phyloP scores from a whole-genome alignment of 2,329 filamentous ascomycete genomes.

The Alternaria tenuissima region DNA sequence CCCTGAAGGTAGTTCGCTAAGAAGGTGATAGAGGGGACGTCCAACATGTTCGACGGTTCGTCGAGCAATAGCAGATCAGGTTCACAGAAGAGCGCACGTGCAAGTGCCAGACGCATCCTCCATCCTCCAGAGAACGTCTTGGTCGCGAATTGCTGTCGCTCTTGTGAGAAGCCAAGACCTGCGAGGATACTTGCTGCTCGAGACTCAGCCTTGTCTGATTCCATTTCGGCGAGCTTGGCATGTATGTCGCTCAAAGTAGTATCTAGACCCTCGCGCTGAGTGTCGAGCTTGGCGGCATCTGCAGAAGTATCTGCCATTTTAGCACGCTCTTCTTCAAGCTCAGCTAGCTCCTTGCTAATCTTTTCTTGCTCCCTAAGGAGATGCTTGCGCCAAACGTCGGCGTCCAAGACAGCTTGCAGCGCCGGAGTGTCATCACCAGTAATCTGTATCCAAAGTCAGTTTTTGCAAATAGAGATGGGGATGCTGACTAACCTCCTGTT shows the following conservation, averaged over 20 bases:
- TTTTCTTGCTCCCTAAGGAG: constrained; percentile 88
- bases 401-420: constrained; percentile 92
- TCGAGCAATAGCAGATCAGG: constrained; percentile 94
- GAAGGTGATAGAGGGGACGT: constrained; percentile 99
- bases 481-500: constrained; percentile 79
- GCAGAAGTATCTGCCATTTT: constrained; percentile 89
- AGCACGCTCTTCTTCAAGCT: constrained; percentile 78
- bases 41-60: constrained; percentile 99
- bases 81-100: constrained; percentile 96
- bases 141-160: constrained; percentile 90
- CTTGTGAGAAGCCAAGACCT: constrained; percentile 93
- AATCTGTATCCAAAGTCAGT: constrained; percentile 64
- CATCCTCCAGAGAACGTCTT: constrained; percentile 99
- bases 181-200: constrained; percentile 95
- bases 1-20: constrained; percentile 92
- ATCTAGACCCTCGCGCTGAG: constrained; percentile 88
- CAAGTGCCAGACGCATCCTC: constrained; percentile 96
- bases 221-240: constrained; percentile 93
- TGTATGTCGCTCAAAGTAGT: constrained; percentile 91
- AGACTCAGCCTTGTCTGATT: constrained; percentile 97
- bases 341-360: constrained; percentile 77
- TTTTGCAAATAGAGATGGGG: neutral
- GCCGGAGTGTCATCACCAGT: constrained; percentile 94
- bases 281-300: constrained; percentile 85
- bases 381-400: constrained; percentile 98